phyloP scores from a whole-genome alignment of 805 yeast genomes.

The Candida berthetii region DNA sequence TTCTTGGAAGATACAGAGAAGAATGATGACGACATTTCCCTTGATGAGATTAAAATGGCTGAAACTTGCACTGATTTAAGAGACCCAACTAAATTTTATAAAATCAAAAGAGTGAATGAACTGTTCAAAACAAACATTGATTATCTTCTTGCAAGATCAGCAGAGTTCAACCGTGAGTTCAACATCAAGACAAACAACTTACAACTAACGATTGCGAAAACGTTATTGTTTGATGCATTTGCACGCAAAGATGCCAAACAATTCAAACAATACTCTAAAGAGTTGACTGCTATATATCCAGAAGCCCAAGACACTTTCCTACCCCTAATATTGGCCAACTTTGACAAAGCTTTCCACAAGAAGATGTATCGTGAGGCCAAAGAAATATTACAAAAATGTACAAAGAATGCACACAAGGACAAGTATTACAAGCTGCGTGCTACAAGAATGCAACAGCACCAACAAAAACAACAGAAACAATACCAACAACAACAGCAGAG shows the following conservation, averaged over 20 bases:
- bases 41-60: constrained; percentile 36
- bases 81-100: constrained; percentile 12
- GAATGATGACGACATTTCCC: constrained; percentile 26
- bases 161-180: constrained; percentile 13
- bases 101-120: constrained; percentile 15
- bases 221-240: constrained; percentile 35
- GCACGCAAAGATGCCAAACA: constrained; percentile 19
- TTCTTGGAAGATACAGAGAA: constrained; percentile 27
- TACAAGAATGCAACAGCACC: constrained; percentile 27
- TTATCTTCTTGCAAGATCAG: constrained; percentile 10
- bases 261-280: constrained; percentile 22
- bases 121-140: constrained; percentile 13
- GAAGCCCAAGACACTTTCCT: constrained; percentile 23
- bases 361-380: constrained; percentile 33
- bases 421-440: constrained; percentile 24
- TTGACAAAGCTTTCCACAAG: constrained; percentile 29
- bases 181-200: constrained; percentile 13
- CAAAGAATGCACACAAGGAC: constrained; percentile 29
- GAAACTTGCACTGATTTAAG: constrained; percentile 29
- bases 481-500: constrained; percentile 42
- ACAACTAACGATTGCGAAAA: constrained; percentile 25
- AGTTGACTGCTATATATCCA: constrained; percentile 9
- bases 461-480: constrained; percentile 33
- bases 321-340: constrained; percentile 28
- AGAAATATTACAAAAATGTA: constrained; percentile 29